Conservation (phyloP, 768 basidiomycete genomes). For the Xerocomellus dryophilus region DNA sequence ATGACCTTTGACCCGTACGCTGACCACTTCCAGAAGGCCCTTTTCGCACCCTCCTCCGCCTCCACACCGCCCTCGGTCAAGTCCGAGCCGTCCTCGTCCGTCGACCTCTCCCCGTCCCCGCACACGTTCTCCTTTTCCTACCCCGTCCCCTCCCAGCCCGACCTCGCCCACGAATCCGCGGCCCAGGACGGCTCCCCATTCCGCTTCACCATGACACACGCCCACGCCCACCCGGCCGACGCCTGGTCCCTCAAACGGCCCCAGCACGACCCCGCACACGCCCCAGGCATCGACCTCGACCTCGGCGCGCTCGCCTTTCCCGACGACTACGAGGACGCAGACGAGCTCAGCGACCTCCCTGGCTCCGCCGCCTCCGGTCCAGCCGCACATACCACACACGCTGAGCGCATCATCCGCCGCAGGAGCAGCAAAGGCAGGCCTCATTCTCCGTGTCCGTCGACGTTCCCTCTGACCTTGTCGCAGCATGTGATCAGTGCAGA, state of each 20-base stretch:
- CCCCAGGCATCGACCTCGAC: conserved; percentile 21
- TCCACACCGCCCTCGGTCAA: conserved; percentile 25
- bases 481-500: conserved; percentile 86
- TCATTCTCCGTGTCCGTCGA: not conserved
- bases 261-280: conserved; percentile 7
- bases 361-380: conserved; percentile 22
- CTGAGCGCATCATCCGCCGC: conserved; percentile 58
- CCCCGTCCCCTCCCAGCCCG: conserved; percentile 2
- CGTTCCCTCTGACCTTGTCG: not conserved
- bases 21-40: conserved; percentile 8
- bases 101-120: conserved; percentile 23
- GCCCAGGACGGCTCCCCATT: conserved; percentile 8
- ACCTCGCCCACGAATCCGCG: not conserved
- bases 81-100: conserved; percentile 27
- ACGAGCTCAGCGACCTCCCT: conserved; percentile 50
- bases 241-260: conserved; percentile 24
- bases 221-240: conserved; percentile 12
- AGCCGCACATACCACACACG: conserved; percentile 17
- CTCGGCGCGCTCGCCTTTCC: conserved; percentile 42
- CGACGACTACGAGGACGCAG: conserved; percentile 63
- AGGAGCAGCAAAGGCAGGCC: conserved; percentile 72
- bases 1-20: conserved; percentile 27
- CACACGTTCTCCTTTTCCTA: conserved; percentile 26
- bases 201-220: conserved; percentile 30
- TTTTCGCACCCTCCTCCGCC: not conserved